Evolutionary conservation across 495 filamentous ascomycete species (phyloP), one percentile per base, ranked within the genome.

Genomic region (Penicillium nucicola): DNA sequence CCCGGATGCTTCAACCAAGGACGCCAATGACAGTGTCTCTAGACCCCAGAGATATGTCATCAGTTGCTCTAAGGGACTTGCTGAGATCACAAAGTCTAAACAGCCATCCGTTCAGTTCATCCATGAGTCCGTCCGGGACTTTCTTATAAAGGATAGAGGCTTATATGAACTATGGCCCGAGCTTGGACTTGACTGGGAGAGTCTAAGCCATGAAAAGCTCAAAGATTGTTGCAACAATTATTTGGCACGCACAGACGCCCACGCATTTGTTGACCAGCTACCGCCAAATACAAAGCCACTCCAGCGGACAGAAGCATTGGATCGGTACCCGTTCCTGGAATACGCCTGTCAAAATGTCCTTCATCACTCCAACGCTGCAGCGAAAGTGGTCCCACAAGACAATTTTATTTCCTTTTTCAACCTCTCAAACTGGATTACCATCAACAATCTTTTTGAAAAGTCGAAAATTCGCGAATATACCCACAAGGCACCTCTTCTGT

Each of bases 61-160:
- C 1, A 60, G 57, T 41, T 67, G 44, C 6, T 77, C 73, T 0
- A 77, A 76, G 53, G 72, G 75, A 13, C 68, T 77, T 15, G 72
- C 68, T 1, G 71, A 78, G 42, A 60, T 58, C 3, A 67, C 66
- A 0, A 60, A 50, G 31, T 59, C 67, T 0, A 42, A 50, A 1
- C 25, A 15, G 2, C 45, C 52, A 30, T 62, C 40, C 2, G 66
- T 76, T 30, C 74, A 79, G 51, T 79, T 79, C 50, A 77, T 79
- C 36, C 74, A 79, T 48, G 72, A 77, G 56, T 76, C 74, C 1
- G 75, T 77, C 4, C 58, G 64, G 10, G 71, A 75, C 42, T 76
- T 68, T 20, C 60, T 78, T 6, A 11, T 75, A 5, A 67, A 71
- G 49, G 64, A 72, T 18, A 56, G 62, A 14, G 75, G 77, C 0